phyloP scores from a whole-genome alignment of 1,284 basidiomycete species.

The Trichosporon sp. region DNA sequence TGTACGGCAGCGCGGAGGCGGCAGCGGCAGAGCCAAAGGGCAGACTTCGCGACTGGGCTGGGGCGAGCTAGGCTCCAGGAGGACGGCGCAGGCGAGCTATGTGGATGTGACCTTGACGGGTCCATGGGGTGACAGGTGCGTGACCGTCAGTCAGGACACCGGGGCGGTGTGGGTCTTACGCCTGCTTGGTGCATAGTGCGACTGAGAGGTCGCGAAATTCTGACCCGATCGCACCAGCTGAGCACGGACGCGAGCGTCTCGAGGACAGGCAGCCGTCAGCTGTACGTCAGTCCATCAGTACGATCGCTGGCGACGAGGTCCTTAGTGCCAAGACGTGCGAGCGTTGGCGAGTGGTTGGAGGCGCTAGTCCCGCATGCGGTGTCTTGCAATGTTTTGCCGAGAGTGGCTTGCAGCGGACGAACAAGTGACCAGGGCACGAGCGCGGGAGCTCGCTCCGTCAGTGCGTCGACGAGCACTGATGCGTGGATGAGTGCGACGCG shows the following conservation, averaged over 20 bases:
- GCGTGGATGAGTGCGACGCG: background rate
- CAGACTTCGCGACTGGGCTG: background rate
- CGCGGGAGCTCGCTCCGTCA: background rate
- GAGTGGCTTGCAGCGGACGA: background rate
- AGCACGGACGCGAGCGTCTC: background rate
- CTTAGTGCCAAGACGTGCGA: background rate
- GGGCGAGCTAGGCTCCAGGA: background rate
- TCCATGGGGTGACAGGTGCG: background rate
- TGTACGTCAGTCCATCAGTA: constrained; percentile 11
- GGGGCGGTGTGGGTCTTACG: background rate
- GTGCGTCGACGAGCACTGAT: constrained; percentile 2
- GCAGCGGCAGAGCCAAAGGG: background rate
- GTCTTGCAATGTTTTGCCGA: background rate
- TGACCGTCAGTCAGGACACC: background rate
- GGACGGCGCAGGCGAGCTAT: background rate
- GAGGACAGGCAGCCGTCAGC: background rate
- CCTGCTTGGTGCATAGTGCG: background rate
- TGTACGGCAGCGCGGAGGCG: background rate
- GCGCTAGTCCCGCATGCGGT: background rate
- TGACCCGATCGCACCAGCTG: background rate
- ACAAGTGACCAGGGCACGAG: constrained; percentile 5
- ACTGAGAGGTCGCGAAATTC: background rate
- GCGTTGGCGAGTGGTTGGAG: background rate
- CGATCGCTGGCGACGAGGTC: constrained; percentile 3
- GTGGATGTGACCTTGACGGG: background rate